A percentile compares a stretch with the other conserved stretches of the same genome.
These are phyloP conservation scores for Cardiospermum halicacabum DNA, from an alignment of 345 rosid genomes.

Conservation along the genomic window DNA sequence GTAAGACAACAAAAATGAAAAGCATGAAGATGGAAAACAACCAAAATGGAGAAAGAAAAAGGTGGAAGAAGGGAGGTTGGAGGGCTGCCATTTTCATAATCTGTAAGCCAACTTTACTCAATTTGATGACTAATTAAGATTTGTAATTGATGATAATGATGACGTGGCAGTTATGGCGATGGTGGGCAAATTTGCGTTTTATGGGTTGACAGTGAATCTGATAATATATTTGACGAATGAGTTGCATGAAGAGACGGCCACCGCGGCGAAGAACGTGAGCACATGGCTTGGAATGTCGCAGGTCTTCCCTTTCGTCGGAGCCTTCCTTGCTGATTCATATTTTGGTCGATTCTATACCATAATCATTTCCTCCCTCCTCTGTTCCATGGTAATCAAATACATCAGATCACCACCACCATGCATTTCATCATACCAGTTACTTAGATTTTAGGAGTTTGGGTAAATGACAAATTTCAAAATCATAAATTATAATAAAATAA, in stretches of 20 bases:
- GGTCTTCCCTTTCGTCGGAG: conserved; percentile 76
- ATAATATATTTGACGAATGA: conserved; percentile 68
- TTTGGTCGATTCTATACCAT: conserved; percentile 90
- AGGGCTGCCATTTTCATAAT: conserved; percentile 75
- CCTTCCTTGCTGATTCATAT: conserved; percentile 74
- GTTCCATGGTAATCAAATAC: conserved; percentile 59
- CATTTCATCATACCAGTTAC: too few species aligned
- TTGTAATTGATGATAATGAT: too few species aligned
- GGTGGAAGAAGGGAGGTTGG: conserved; percentile 64
- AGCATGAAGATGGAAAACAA: too few species aligned
- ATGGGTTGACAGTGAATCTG: conserved; percentile 77
- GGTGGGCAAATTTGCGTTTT: conserved; percentile 76
- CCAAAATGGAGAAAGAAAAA: conserved; percentile 4
- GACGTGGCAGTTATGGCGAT: conserved; percentile 66
- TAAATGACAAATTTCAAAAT: too few species aligned
- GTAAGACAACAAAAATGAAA: too few species aligned
- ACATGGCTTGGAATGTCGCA: conserved; percentile 80
- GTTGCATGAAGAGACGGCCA: conserved; percentile 48
- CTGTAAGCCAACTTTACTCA: conserved; percentile 52
- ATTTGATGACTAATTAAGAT: too few species aligned
- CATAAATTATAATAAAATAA: too few species aligned
- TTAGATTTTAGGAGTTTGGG: too few species aligned
- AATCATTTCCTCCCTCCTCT: conserved; percentile 52
- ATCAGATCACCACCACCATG: too few species aligned
- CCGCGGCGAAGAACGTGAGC: conserved; percentile 67